These are phyloP conservation scores for Hyphopichia pseudoburtonii DNA, from an alignment of 1,139 yeast genomes.

Conservation along the genomic window DNA sequence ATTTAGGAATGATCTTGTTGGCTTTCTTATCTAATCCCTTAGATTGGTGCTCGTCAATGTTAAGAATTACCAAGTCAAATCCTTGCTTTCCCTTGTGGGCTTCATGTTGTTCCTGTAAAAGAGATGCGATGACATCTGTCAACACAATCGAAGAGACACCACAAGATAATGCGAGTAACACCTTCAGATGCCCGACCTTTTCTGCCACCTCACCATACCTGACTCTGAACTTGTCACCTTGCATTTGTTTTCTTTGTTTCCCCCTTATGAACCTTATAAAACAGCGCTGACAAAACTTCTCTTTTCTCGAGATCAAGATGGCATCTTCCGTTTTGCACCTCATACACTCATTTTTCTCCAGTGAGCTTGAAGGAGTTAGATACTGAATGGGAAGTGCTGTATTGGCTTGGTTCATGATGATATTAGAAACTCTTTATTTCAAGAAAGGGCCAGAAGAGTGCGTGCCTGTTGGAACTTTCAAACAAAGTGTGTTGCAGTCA, in stretches of 20 bases:
- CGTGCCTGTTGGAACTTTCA: no score
- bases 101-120: conserved; percentile 58
- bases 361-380: conserved; percentile 10
- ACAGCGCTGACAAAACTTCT: conserved; percentile 68
- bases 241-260: conserved; percentile 79
- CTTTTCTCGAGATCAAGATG: conserved; percentile 61
- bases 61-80: conserved; percentile 56
- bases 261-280: conserved; percentile 71
- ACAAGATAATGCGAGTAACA: conserved; percentile 63
- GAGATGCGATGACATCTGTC: conserved; percentile 62
- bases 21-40: conserved; percentile 16
- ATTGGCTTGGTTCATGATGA: not conserved
- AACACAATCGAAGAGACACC: conserved; percentile 68
- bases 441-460: no score
- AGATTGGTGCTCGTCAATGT: conserved; percentile 43
- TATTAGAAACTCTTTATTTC: no score
- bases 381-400: conserved; percentile 16
- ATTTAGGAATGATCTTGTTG: conserved; percentile 16
- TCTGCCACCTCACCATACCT: conserved; percentile 46
- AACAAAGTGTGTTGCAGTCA: no score
- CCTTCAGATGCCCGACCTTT: conserved; percentile 34
- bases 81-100: conserved; percentile 70
- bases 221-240: conserved; percentile 66
- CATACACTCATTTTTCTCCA: conserved; percentile 22
- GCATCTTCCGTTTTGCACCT: conserved; percentile 56